Evolutionary conservation across 257 asterid genomes (phyloP).

Genomic region (Gentiana macrophylla): DNA sequence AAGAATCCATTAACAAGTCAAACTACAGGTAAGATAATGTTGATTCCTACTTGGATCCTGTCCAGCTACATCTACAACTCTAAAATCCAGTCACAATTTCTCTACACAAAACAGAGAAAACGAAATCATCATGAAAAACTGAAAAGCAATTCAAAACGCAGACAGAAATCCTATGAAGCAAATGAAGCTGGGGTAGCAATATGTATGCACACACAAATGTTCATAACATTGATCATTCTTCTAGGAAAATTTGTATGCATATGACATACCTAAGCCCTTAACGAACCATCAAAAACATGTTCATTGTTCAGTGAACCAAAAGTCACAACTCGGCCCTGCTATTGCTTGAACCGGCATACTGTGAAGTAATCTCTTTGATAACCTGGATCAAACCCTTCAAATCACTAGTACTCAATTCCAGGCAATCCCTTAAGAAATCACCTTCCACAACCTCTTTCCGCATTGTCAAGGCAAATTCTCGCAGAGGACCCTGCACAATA

Average conservation of each 20-base stretch:
- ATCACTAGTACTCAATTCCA: slow-evolving; percentile 56
- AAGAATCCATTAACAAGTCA: too few species aligned
- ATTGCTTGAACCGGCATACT: slow-evolving; percentile 30
- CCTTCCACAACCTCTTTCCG: slow-evolving; percentile 62
- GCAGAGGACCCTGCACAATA: slow-evolving; percentile 47
- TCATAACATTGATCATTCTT: background rate
- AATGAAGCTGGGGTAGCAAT: too few species aligned
- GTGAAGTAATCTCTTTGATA: slow-evolving; percentile 45
- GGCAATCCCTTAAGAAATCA: slow-evolving; percentile 63
- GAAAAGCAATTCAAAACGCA: too few species aligned
- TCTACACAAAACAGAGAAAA: too few species aligned
- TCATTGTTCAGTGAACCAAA: too few species aligned
- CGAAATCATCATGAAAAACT: too few species aligned
- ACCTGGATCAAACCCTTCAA: slow-evolving; percentile 43
- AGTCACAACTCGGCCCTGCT: slow-evolving; percentile 38
- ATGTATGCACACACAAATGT: too few species aligned
- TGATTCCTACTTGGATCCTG: too few species aligned
- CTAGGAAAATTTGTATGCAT: background rate
- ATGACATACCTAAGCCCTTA: background rate
- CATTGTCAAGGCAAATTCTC: slow-evolving; percentile 39
- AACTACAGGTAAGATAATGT: too few species aligned
- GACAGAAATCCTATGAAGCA: too few species aligned
- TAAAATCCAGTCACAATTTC: too few species aligned
- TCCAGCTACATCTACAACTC: too few species aligned
- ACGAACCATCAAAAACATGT: background rate